A percentile compares a stretch with the other conserved stretches of the same genome.
These are phyloP conservation scores for Neopestalotiopsis sp. DNA, from an alignment of 2,329 filamentous ascomycete species.

Conservation along the genomic window DNA sequence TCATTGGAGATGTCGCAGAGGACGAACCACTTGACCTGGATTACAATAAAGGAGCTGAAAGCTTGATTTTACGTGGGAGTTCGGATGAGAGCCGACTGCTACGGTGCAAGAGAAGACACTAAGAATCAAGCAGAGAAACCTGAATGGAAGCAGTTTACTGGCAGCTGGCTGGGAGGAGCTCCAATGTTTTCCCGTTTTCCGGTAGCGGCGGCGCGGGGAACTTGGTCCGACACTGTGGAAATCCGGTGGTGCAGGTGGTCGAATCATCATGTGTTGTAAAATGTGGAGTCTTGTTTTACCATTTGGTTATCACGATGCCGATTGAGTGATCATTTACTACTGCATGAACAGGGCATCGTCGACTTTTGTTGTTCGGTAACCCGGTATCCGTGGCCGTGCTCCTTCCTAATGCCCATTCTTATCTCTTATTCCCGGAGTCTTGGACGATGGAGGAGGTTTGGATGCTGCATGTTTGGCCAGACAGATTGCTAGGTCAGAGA, in stretches of 20 bases:
- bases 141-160: not conserved
- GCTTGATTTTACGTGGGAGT: not conserved
- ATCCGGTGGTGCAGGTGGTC: not conserved
- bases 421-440: not conserved
- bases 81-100: conserved; percentile 10
- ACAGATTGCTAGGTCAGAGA: not conserved
- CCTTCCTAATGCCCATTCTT: not conserved
- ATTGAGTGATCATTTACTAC: not conserved
- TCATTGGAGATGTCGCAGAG: not conserved
- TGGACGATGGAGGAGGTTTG: not conserved
- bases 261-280: not conserved
- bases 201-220: conserved; percentile 10
- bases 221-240: conserved; percentile 6
- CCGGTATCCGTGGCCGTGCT: not conserved
- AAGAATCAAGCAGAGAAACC: not conserved
- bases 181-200: conserved; percentile 8
- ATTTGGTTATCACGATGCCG: not conserved
- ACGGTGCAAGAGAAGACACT: not conserved
- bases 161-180: conserved; percentile 1
- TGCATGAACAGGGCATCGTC: not conserved
- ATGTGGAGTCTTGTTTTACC: not conserved
- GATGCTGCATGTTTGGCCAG: not conserved
- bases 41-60: not conserved
- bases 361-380: not conserved
- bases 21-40: conserved; percentile 8